Base-by-base conservation (phyloP, 208 protist species). In the Phytomonas sp. region DNA sequence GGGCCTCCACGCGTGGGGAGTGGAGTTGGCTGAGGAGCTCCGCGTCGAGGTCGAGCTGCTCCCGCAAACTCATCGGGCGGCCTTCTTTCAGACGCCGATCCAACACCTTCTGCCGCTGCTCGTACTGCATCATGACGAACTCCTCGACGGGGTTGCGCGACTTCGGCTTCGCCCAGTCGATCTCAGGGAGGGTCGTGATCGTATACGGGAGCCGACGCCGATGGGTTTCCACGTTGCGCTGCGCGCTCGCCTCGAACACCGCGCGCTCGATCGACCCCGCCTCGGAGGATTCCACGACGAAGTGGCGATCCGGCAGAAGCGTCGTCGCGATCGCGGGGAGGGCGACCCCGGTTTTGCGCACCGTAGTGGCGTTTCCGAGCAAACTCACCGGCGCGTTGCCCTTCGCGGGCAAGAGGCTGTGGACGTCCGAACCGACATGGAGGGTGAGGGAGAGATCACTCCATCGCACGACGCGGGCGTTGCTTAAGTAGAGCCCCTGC, bases 401-500 rank as follows among this genome's bases (percentile, higher is more conserved):
- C 66, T 83, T 82, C 46, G 83, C 87, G 7, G 71, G 72, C 17
- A 81, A 63, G 31, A 96, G 73, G 20, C 69, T 76, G 69, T 86
- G 78, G 1, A 85, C 67, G 75, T 96, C 91, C 43, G 62, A 76
- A 51, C 91, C 91, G 51, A 96, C 82, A 77, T 94, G 88, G 64
- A 96, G 59, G 29, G 91, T 94, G 26, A 83, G 70, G 56, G 78
- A 87, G 43, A 86, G 88, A 66, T 96, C 91, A 62, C 83, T 91
- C 88, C 91, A 96, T 30, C 83, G 82, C 33, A 96, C 85, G 23
- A 96, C 61, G 60, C 91, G 85, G 5, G 80, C 64, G 76, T 96
- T 96, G 71, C 84, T 94, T 36, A 92, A 66, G 76, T 79, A 86
- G 30, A 67, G 75, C 28, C 88, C 76, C 4, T 29, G 69, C 29